Base-by-base conservation (phyloP, 495 filamentous ascomycete genomes). In the Evansstolkia leycettana region DNA sequence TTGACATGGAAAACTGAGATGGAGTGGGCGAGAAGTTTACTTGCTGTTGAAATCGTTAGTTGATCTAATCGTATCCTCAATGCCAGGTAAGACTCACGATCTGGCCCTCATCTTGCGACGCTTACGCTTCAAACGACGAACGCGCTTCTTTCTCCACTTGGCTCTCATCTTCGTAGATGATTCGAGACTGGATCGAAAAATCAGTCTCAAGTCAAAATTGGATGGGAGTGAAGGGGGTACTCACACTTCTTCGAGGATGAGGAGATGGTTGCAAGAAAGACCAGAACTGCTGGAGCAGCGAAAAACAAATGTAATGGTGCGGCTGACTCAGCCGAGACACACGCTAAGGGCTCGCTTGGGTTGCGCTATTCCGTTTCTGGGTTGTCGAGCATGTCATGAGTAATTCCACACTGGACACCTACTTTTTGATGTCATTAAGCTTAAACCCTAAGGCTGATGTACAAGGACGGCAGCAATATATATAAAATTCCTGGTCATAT, bases 141-240 rank as follows among this genome's bases (percentile, higher is more conserved):
- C 85, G 59, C 88, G 75, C 87, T 95, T 95, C 83, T 95, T 95
- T 76, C 87, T 86, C 87, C 87, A 94, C 73, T 94, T 94, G 53
- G 84, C 84, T 86, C 87, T 87, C 87, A 94, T 92, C 77, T 75
- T 88, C 76, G 70, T 54, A 59, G 57, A 59, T 57, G 46, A 38
- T 52, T 47, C 40, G 39, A 50, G 38, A 48, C 40, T 56, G 36
- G 17, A 40, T 43, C 37, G 42, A 43, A 44, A 36, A 37, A 15
- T 11, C 28, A 17, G 18, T 20, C 20, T 25, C 14, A 13, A n/a
- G 17, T 36, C 16, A 34, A 3, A 20, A 31, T 28, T 10, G 27
- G 33, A 5, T 12, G 12, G 14, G 27, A 23, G 31, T 35, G 40
- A 33, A 35, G 31, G 35, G 28, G 36, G 46, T 42, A 67, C 67